Evolutionary conservation across 306 rosid genomes (phyloP).

Genomic region (Acacia melanoxylon): DNA sequence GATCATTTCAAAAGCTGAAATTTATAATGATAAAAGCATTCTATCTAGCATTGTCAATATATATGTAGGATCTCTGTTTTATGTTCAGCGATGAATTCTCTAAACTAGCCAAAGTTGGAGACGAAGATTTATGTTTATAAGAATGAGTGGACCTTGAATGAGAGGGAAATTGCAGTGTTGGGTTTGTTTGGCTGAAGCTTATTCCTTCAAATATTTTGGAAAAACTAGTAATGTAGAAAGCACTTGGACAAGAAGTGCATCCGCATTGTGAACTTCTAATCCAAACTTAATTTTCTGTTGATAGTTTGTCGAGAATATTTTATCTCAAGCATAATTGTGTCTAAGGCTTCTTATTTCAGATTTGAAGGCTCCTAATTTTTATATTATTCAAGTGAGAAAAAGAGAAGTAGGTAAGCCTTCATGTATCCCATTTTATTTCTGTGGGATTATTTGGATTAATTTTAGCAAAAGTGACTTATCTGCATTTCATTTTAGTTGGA

Average conservation of each 20-base stretch:
- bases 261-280: background rate
- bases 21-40: background rate
- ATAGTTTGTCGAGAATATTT: background rate
- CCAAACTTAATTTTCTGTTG: background rate
- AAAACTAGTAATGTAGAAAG: background rate
- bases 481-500: too few species aligned
- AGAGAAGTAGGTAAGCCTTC: too few species aligned
- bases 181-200: background rate
- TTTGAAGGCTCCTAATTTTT: too few species aligned
- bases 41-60: constrained; percentile 27
- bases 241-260: background rate
- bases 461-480: too few species aligned
- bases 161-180: background rate
- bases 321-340: too few species aligned
- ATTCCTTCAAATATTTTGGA: background rate
- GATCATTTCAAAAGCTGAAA: background rate
- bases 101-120: constrained; percentile 2
- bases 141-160: constrained; percentile 7
- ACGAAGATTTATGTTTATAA: background rate
- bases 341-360: too few species aligned
- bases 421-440: too few species aligned
- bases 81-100: constrained; percentile 23
- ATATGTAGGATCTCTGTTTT: background rate
- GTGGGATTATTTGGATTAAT: too few species aligned
- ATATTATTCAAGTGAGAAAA: too few species aligned